Base-by-base conservation (phyloP, 2,329 filamentous ascomycete species). In the Clarireedia monteithiana region DNA sequence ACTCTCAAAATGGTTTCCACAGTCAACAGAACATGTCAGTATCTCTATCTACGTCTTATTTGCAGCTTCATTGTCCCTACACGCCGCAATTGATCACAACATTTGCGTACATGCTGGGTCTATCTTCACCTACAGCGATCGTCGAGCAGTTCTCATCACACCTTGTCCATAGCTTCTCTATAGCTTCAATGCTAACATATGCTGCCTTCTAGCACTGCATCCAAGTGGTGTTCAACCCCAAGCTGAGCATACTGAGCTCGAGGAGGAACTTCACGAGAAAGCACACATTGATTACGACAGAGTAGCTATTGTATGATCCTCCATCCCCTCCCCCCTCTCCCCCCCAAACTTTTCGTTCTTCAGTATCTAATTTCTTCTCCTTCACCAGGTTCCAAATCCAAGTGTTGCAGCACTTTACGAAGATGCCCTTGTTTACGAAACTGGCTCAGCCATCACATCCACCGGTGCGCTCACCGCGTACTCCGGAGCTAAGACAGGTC, bases 261-360 rank as follows among this genome's bases (percentile, higher is more conserved):
- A 99, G 77, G 91, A 97, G 77, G 90, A 96, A 74, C 88, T 99
- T 60, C 91, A 97, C 75, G 90, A 96, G 75, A 91, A 87, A 71
- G 94, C 94, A 65, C 92, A 99, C 81, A 99, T 99, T 71, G 94
- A 99, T 81, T 99, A 97, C 73, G 89, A 97, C 76, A 88, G 91
- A 71, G 94, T 99, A 69, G 89, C 94, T 62, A 99, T 99, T 80
- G 91, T 95, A 82, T 73, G 89, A 49, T 17, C 46, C 34, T n/a
- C 26, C 30, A 20, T 15, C 34, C 14, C 9, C 27, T 14, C 23
- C 57, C 14, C 9, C 27, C 15, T 17, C 57, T 20, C 20, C 14
- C 9, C 27, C 15, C 23, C 57, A 15, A 42, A 45, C 36, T 44
- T 12, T 7, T 15, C 27, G 40, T 38, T 36, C 44, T 53, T 34